Percentiles rank a stretch among this genome's conserved stretches.
These are phyloP conservation scores for Pyrus hybrid DNA, from an alignment of 331 rosid genomes.

Conservation along the genomic window DNA sequence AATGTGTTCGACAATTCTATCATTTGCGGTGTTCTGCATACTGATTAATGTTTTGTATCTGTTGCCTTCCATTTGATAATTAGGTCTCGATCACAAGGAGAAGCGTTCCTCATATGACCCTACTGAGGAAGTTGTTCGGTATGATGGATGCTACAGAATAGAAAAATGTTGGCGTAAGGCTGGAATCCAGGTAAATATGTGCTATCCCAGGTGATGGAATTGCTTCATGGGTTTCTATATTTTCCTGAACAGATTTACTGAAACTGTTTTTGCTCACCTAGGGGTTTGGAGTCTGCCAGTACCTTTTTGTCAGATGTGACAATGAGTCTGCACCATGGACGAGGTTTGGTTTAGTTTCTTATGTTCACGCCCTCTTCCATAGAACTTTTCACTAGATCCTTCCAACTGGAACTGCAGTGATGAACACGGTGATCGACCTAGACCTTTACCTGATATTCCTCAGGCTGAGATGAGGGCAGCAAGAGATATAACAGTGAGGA, in stretches of 20 bases:
- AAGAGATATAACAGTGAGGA: constrained; percentile 37
- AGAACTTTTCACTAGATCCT: background rate
- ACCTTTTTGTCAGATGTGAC: constrained; percentile 66
- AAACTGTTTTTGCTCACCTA: constrained; percentile 3
- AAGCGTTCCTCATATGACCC: constrained; percentile 87
- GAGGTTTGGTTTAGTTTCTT: constrained; percentile 32
- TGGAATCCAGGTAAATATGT: constrained; percentile 52
- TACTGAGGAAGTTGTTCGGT: constrained; percentile 53
- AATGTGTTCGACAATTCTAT: background rate
- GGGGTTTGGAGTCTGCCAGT: constrained; percentile 70
- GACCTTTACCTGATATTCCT: constrained; percentile 36
- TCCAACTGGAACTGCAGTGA: constrained; percentile 38
- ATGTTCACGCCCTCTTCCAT: background rate
- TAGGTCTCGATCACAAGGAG: constrained; percentile 79
- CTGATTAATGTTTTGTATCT: background rate
- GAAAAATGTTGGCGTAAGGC: constrained; percentile 84
- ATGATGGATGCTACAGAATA: constrained; percentile 75
- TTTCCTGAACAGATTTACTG: constrained; percentile 9
- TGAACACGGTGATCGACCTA: constrained; percentile 57
- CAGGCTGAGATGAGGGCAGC: constrained; percentile 40
- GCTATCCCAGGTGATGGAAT: background rate
- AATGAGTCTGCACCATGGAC: constrained; percentile 83
- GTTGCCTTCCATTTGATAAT: background rate
- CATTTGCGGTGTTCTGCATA: background rate
- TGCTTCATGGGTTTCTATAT: background rate